Percentiles rank a stretch among this genome's conserved stretches.
These are phyloP conservation scores for Prototheca wickerhamii DNA, from an alignment of 163 green algal genomes.

Conservation along the genomic window DNA sequence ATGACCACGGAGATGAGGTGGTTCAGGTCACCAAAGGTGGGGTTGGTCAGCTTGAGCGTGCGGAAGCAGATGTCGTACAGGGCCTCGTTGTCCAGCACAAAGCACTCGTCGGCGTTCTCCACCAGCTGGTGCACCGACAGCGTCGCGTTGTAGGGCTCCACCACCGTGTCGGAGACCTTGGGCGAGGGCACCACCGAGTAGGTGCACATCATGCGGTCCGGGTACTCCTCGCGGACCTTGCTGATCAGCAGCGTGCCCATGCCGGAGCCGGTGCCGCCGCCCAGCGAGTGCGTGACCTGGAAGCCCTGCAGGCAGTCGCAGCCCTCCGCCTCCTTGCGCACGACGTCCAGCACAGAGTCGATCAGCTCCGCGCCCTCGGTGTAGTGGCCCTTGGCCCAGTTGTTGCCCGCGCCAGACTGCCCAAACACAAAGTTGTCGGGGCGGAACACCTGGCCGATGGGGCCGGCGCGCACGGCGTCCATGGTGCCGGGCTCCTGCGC, in stretches of 20 bases:
- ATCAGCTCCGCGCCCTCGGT: conserved; percentile 95
- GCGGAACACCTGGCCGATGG: conserved; percentile 94
- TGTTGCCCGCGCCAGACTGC: conserved; percentile 84
- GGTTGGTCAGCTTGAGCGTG: conserved; percentile 93
- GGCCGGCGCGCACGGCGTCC: conserved; percentile 81
- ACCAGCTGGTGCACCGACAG: conserved; percentile 97
- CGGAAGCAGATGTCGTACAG: conserved; percentile 99
- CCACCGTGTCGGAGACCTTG: conserved; percentile 94
- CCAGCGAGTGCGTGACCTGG: conserved; percentile 86
- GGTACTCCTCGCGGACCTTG: conserved; percentile 98
- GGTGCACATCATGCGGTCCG: conserved; percentile 92
- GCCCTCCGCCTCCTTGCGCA: conserved; percentile 88
- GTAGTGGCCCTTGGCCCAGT: conserved; percentile 98
- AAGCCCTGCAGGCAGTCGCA: conserved; percentile 94
- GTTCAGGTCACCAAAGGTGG: conserved; percentile 87
- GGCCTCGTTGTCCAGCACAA: conserved; percentile 91
- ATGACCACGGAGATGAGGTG: conserved; percentile 90
- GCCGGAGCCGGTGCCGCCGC: conserved; percentile 88
- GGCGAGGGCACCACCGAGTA: conserved; percentile 91
- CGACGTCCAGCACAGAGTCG: conserved; percentile 90
- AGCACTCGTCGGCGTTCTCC: conserved; percentile 97
- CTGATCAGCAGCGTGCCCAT: conserved; percentile 98
- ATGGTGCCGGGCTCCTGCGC: conserved; percentile 65
- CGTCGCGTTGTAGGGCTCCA: conserved; percentile 85
- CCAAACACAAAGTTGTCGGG: conserved; percentile 96